Conservation (phyloP, 345 rosid species). For the Dovyalis caffra region DNA sequence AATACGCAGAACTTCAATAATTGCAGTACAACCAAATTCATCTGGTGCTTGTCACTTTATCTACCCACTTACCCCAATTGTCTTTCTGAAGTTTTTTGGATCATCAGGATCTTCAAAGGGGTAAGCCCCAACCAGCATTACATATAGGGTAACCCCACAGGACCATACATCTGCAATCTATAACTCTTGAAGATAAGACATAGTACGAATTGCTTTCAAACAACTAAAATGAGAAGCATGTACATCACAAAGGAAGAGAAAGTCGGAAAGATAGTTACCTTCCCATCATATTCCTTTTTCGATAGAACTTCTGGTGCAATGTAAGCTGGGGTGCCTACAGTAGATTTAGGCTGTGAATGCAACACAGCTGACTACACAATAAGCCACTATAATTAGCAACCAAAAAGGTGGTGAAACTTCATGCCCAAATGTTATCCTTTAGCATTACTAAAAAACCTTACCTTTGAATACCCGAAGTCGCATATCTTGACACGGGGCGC, state of each 20-base stretch:
- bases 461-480: constrained; percentile 90
- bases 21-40: not conserved
- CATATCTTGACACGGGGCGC: constrained; percentile 85
- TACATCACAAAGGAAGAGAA: not conserved
- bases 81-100: constrained; percentile 25
- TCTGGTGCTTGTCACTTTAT: too few species aligned
- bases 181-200: constrained; percentile 11
- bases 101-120: constrained; percentile 29
- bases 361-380: constrained; percentile 63
- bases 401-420: not conserved
- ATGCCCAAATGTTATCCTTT: not conserved
- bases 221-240: not conserved
- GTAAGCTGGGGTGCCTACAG: constrained; percentile 95
- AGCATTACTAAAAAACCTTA: constrained; percentile 10
- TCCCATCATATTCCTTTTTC: constrained; percentile 76
- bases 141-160: constrained; percentile 27
- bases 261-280: constrained; percentile 38
- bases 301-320: constrained; percentile 85
- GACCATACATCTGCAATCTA: constrained; percentile 29
- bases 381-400: constrained; percentile 1
- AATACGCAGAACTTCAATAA: not conserved
- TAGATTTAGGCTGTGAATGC: constrained; percentile 93
- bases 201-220: not conserved
- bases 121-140: constrained; percentile 24
- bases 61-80: constrained; percentile 19